These are phyloP conservation scores for Phyllostachys edulis DNA, from an alignment of 176 grass and related monocot species.

Conservation along the genomic window DNA sequence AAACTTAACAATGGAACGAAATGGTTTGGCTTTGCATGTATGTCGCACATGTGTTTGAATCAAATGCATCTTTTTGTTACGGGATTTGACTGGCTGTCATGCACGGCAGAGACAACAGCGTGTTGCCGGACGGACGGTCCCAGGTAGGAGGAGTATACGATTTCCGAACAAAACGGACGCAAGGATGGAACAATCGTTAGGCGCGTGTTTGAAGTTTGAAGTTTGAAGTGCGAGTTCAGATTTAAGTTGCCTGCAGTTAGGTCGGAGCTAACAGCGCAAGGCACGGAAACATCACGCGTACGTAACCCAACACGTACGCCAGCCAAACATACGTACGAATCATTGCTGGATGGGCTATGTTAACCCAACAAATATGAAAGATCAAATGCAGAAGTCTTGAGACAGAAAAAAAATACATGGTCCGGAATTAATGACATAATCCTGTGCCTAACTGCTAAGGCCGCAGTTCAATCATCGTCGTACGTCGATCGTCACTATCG, in stretches of 20 bases:
- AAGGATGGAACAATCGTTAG: background rate
- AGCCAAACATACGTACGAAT: background rate
- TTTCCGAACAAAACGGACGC: background rate
- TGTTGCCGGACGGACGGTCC: background rate
- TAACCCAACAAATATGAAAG: background rate
- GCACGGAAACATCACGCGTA: background rate
- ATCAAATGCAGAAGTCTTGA: background rate
- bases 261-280: background rate
- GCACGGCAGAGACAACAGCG: background rate
- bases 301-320: background rate
- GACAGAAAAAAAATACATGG: background rate
- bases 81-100: background rate
- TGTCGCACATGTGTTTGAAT: background rate
- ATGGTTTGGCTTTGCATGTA: background rate
- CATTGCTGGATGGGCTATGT: background rate
- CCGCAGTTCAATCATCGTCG: background rate
- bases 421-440: background rate
- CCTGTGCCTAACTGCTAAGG: background rate
- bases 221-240: background rate
- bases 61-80: background rate
- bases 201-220: constrained; percentile 14
- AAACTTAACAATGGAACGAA: background rate
- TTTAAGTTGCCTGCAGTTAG: background rate
- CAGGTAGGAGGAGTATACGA: background rate
- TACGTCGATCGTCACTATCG: background rate